Base-by-base conservation (phyloP, 371 early-diverging fungal genomes). In the Syncephalis fuscata region DNA sequence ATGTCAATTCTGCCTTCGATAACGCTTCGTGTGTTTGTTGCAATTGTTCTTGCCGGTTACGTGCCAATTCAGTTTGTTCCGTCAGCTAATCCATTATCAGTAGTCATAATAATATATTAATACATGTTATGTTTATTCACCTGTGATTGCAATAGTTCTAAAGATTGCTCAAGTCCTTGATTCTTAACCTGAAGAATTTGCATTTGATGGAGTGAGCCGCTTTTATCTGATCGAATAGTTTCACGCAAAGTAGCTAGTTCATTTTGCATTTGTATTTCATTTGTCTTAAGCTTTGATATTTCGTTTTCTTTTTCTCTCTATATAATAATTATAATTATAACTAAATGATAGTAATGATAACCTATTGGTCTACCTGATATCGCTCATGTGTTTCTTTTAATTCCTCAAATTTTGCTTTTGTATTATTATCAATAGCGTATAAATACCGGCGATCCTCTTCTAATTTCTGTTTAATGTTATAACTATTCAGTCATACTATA, bases 371-470 rank as follows among this genome's bases (percentile, higher is more conserved):
- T 44, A 55, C 55, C 14, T 51, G 27, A 10, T 44, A 27, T 16
- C 41, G 26, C n/a, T 51, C 46, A 25, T 50, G 50, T 43, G 26
- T 46, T 4, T 40, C 50, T 43, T 40, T 55, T 40, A 38, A 54
- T 9, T 45, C 41, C 37, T 54, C 50, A 38, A 64, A 22, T n/a
- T 64, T 47, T 17, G 25, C 26, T 14, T 51, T 39, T 39, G 54
- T 36, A 14, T 53, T 37, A 53, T 64, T 57, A 39, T 67, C 68
- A 37, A 63, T 58, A 7, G 61, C 57, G 2, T 62, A 52, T 32
- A 75, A 54, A 56, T 63, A 67, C 44, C 48, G 45, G 10, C 69
- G 61, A 45, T 73, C 69, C 5, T 57, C 53, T 47, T 73, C 73
- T 22, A 69, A 53, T 48, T 50, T 57, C 56, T 72, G n/a, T 7